Evolutionary conservation across 1,139 yeast genomes (phyloP), one percentile per base, ranked within the genome.

Genomic region (Taphrina populina): DNA sequence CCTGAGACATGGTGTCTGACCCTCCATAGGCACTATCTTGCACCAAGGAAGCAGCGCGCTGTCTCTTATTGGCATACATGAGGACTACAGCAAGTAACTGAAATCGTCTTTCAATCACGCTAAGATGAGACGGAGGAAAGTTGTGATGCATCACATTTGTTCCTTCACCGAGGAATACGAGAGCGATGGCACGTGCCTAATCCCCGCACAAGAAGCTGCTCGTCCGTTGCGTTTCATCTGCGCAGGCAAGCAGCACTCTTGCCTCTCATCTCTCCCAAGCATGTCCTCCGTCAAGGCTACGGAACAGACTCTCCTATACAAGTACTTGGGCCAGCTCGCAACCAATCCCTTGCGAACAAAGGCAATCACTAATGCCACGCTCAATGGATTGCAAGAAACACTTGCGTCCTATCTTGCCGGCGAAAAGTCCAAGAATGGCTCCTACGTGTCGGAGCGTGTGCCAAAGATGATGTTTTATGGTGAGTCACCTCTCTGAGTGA

Each of bases 401-500:
- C 60, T 69, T 10, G 75, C 74, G 6, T 67, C 72, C 15, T 60
- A 66, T 23, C 60, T 70, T 17, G 68, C 74, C 13, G 72, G 72
- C 20, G 71, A 70, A 40, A 67, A 66, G 65, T 70, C 70, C 59
- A 71, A 73, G 27, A 67, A 71, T 17, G 68, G 67, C 17, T 64
- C 70, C 5, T 70, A 69, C 62, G 58, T 70, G 49, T 64, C 72
- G 21, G 59, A 69, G 4, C 79, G 81, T 63, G 77, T 82, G 54
- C 72, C 80, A 27, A 75, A 78, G 59, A 83, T 88, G 87, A 81
- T 85, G 5, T 65, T 84, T 4, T 88, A 83, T 67, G 95, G 95
- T n/a, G n/a, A n/a, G n/a, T n/a, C n/a, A n/a, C n/a, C n/a, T n/a
- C n/a, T n/a, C n/a, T n/a, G n/a, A n/a, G n/a, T n/a, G n/a, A n/a